phyloP scores from a whole-genome alignment of 2,329 filamentous ascomycete genomes.

The Cladosporium sphaerospermum region DNA sequence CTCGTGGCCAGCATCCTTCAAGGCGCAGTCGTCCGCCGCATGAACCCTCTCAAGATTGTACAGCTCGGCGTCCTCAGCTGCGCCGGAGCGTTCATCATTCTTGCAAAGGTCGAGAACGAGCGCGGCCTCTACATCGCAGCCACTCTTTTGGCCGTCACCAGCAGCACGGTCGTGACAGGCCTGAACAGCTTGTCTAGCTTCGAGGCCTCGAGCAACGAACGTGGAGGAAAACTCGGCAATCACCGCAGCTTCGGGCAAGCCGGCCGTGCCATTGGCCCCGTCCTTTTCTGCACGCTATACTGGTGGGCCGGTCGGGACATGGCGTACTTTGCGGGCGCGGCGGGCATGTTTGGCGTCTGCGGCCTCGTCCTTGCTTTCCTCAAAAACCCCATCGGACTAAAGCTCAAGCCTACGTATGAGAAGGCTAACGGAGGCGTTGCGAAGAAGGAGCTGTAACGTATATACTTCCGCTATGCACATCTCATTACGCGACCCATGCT shows the following conservation, averaged over 20 bases:
- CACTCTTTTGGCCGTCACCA: slow-evolving; percentile 78
- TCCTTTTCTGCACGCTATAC: slow-evolving; percentile 90
- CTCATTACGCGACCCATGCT: too few relatives aligned
- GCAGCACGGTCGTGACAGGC: slow-evolving; percentile 89
- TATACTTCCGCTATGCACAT: too few relatives aligned
- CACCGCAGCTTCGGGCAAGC: slow-evolving; percentile 77
- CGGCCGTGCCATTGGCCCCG: slow-evolving; percentile 76
- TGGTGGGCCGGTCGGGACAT: slow-evolving; percentile 94
- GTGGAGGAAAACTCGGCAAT: slow-evolving; percentile 79
- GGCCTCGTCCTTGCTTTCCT: slow-evolving; percentile 65
- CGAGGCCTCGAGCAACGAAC: slow-evolving; percentile 71
- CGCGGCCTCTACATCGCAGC: slow-evolving; percentile 72
- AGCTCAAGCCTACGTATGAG: slow-evolving; percentile 6
- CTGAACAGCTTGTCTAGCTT: slow-evolving; percentile 89
- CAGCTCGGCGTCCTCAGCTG: slow-evolving; percentile 73
- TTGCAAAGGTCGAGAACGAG: slow-evolving; percentile 64
- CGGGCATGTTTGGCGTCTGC: slow-evolving; percentile 70
- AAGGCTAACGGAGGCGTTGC: background rate
- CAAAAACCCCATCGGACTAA: slow-evolving; percentile 51
- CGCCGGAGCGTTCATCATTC: slow-evolving; percentile 70
- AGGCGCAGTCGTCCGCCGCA: slow-evolving; percentile 79
- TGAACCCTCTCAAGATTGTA: slow-evolving; percentile 74
- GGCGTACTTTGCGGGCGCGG: slow-evolving; percentile 75
- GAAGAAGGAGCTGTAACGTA: background rate
- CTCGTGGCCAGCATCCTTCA: slow-evolving; percentile 88